Evolutionary conservation across 129 eudicot species (phyloP).

Genomic region (Ambrosia trifida): DNA sequence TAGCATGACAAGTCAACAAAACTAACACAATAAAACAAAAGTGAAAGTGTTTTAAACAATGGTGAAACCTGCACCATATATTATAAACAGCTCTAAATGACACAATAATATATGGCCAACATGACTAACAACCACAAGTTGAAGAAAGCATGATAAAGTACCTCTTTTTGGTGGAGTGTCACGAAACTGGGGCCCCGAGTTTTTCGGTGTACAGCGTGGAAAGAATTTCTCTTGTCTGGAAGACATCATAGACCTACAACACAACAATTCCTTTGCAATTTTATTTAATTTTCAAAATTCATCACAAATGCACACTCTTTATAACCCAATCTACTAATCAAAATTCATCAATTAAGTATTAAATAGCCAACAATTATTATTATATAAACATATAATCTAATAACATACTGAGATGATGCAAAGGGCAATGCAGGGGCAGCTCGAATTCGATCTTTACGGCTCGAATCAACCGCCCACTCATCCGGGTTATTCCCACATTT

Average conservation of each 20-base stretch:
- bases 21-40: background rate
- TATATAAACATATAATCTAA: background rate
- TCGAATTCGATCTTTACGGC: constrained; percentile 36
- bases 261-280: background rate
- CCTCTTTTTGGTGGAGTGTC: constrained; percentile 99
- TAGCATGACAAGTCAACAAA: background rate
- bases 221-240: constrained; percentile 76
- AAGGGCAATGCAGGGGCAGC: constrained; percentile 64
- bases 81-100: background rate
- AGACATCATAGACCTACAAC: constrained; percentile 52
- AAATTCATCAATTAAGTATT: background rate
- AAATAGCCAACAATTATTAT: background rate
- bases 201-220: constrained; percentile 75
- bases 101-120: background rate
- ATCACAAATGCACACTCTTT: constrained; percentile 13
- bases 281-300: no score
- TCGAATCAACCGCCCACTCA: constrained; percentile 50
- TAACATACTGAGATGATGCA: constrained; percentile 41
- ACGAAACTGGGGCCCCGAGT: constrained; percentile 80
- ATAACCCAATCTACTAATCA: background rate
- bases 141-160: constrained; percentile 12
- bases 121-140: background rate
- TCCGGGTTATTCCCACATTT: constrained; percentile 42
- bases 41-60: background rate
- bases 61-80: background rate